Conservation (phyloP, 2,329 filamentous ascomycete species). For the Aspergillus sp. region DNA sequence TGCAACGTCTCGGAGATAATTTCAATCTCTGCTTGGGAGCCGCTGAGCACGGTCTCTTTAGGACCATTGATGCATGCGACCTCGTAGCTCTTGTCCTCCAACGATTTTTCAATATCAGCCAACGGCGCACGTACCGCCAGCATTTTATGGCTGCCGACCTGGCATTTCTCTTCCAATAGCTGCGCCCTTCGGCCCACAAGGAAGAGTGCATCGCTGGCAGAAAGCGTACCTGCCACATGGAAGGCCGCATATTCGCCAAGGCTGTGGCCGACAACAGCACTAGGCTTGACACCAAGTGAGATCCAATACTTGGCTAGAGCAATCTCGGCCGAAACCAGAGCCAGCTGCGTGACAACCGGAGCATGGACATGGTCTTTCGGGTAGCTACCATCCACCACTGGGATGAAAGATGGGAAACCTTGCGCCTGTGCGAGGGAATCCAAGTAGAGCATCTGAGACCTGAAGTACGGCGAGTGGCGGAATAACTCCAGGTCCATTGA, state of each 20-base stretch:
- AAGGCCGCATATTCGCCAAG: constrained; percentile 42
- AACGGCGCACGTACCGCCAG: constrained; percentile 54
- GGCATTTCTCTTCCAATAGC: constrained; percentile 66
- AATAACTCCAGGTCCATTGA: constrained; percentile 33
- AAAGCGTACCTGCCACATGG: constrained; percentile 33
- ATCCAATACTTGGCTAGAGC: constrained; percentile 34
- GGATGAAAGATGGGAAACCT: constrained; percentile 28
- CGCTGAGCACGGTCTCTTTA: constrained; percentile 71
- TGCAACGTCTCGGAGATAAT: constrained; percentile 52
- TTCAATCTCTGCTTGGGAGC: constrained; percentile 60
- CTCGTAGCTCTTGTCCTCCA: constrained; percentile 44
- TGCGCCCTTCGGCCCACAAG: constrained; percentile 69
- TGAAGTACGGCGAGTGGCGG: constrained; percentile 22
- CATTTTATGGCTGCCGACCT: constrained; percentile 66
- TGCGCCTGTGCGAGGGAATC: constrained; percentile 22
- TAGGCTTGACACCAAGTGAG: constrained; percentile 29
- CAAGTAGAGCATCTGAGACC: constrained; percentile 21
- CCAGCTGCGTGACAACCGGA: constrained; percentile 38
- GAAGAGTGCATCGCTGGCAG: constrained; percentile 51
- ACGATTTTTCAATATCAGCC: constrained; percentile 31
- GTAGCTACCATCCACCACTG: constrained; percentile 17
- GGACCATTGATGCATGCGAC: constrained; percentile 76
- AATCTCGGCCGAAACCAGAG: constrained; percentile 40
- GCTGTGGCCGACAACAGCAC: constrained; percentile 56
- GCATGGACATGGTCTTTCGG: constrained; percentile 40